These are phyloP conservation scores for Xylariaceae sp. DNA, from an alignment of 2,329 filamentous ascomycete species.

Conservation along the genomic window DNA sequence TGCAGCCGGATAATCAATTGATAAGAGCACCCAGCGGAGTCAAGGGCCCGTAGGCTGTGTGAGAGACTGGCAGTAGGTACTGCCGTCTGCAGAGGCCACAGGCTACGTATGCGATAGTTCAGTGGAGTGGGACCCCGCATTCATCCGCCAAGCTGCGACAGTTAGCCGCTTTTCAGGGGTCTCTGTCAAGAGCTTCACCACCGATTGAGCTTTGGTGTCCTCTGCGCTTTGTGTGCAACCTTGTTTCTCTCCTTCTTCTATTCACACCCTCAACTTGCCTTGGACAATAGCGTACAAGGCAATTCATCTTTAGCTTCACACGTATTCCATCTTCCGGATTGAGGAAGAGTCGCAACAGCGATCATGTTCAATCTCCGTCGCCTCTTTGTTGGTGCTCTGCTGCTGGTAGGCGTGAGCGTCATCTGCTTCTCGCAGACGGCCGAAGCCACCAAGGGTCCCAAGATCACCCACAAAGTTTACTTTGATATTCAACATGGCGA, in stretches of 20 bases:
- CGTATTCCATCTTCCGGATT: too few species aligned
- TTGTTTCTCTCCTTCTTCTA: constrained; percentile 5
- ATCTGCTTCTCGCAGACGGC: constrained; percentile 72
- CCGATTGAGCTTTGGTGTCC: constrained; percentile 3
- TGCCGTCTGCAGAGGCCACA: too few species aligned
- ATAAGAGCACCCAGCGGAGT: too few species aligned
- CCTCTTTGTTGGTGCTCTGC: constrained; percentile 65
- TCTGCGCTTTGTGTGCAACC: constrained; percentile 2
- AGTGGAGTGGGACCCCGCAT: constrained; percentile 15
- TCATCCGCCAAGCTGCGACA: constrained; percentile 4
- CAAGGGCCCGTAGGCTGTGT: too few species aligned
- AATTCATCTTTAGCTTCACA: too few species aligned
- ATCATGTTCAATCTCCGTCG: constrained; percentile 74
- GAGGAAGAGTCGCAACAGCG: too few species aligned
- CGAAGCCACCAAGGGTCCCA: constrained; percentile 77
- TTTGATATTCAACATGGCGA: constrained; percentile 80
- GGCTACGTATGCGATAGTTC: not conserved
- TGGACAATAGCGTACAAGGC: constrained; percentile 2
- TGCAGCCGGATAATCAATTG: too few species aligned
- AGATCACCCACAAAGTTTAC: constrained; percentile 94
- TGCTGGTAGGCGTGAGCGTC: constrained; percentile 72
- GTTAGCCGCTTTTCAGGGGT: constrained; percentile 10
- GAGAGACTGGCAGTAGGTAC: too few species aligned
- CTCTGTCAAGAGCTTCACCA: constrained; percentile 9
- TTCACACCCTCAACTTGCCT: constrained; percentile 2